Percentiles rank a stretch among this genome's conserved stretches.
Evolutionary conservation across 2,329 filamentous ascomycete species (phyloP).

Genomic region (Aureobasidium melanogenum): DNA sequence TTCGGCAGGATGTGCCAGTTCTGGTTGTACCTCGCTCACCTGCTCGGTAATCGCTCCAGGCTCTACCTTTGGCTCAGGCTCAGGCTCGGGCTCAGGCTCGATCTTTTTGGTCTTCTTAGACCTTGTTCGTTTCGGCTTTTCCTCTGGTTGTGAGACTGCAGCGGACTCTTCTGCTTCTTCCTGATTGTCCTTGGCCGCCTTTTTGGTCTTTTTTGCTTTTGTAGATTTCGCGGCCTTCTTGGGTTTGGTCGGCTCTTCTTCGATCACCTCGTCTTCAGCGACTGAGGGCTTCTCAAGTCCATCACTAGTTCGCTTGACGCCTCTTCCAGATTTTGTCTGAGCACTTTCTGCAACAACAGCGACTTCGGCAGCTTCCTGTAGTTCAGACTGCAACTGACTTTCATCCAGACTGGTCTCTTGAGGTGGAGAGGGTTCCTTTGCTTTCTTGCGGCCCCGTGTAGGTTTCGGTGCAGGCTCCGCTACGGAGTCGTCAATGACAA

Average conservation of each 20-base stretch:
- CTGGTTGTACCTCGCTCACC: conserved; percentile 43
- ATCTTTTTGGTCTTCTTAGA: conserved; percentile 11
- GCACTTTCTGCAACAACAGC: conserved; percentile 22
- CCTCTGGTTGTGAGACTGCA: not conserved
- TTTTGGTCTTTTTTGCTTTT: conserved; percentile 17
- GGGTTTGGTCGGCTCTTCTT: conserved; percentile 3
- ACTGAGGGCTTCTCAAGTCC: conserved; percentile 18
- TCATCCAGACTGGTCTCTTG: conserved; percentile 17
- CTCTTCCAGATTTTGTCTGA: conserved; percentile 24
- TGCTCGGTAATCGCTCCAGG: conserved; percentile 17
- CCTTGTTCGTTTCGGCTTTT: conserved; percentile 9
- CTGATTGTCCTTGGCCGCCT: conserved; percentile 13
- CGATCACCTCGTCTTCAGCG: not conserved
- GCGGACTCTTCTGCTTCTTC: conserved; percentile 13
- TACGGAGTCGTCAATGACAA: not conserved
- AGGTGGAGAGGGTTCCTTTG: conserved; percentile 4
- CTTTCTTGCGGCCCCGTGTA: conserved; percentile 10
- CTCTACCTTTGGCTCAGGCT: conserved; percentile 16
- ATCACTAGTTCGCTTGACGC: conserved; percentile 31
- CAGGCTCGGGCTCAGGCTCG: conserved; percentile 13
- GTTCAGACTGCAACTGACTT: conserved; percentile 22
- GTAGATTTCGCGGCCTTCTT: conserved; percentile 15
- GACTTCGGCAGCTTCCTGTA: conserved; percentile 14
- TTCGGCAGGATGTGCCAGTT: conserved; percentile 18
- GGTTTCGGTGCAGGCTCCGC: conserved; percentile 11